phyloP scores from a whole-genome alignment of 2,329 filamentous ascomycete species.

The Xylaria sp. region DNA sequence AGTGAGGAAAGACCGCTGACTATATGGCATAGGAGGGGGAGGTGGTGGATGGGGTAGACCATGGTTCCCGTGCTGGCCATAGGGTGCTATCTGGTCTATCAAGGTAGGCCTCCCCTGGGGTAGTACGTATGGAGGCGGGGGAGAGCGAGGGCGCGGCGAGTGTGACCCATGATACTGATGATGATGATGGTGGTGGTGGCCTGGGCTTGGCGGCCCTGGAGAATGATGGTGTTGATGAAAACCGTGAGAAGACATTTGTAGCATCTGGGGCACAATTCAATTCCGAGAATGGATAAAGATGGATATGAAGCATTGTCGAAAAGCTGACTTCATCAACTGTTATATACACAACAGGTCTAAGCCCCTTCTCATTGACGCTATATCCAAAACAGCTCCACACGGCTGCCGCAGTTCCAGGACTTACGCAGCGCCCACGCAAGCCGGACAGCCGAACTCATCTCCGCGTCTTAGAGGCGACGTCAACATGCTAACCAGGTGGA shows the following conservation, averaged over 20 bases:
- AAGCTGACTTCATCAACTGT: not conserved
- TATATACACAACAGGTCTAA: not conserved
- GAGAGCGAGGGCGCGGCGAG: not conserved
- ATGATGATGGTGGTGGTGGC: not conserved
- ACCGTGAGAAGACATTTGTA: not conserved
- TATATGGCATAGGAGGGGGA: too few relatives aligned
- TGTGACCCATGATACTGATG: not conserved
- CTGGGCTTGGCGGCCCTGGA: not conserved
- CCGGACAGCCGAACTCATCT: not conserved
- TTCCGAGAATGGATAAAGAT: not conserved
- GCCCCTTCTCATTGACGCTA: not conserved
- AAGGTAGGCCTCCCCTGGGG: not conserved
- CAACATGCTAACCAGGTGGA: not conserved
- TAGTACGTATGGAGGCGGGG: constrained; percentile 4
- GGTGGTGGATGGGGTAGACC: not conserved
- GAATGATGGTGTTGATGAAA: not conserved
- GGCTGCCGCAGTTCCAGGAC: not conserved
- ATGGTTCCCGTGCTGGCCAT: constrained; percentile 5
- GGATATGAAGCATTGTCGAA: not conserved
- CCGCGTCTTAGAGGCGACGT: not conserved
- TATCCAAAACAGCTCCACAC: not conserved
- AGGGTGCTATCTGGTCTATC: constrained; percentile 1
- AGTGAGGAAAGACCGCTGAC: too few relatives aligned
- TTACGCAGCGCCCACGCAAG: not conserved
- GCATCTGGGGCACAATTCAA: not conserved